phyloP scores from a whole-genome alignment of 768 basidiomycete species.

The Cytidiella melzeri region DNA sequence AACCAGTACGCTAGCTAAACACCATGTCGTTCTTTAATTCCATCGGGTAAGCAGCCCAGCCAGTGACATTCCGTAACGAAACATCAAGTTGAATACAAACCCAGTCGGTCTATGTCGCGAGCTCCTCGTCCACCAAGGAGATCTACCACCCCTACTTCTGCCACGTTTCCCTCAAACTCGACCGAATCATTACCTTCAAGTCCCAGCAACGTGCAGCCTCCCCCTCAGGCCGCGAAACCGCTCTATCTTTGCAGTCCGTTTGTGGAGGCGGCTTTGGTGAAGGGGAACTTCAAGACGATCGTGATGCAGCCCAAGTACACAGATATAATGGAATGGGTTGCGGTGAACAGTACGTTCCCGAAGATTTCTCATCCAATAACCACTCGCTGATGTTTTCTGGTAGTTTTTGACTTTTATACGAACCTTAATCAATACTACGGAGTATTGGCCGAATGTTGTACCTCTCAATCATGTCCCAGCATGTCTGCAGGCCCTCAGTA shows the following conservation, averaged over 20 bases:
- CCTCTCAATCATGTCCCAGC: constrained; percentile 79
- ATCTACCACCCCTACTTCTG: constrained; percentile 69
- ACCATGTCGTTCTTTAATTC: constrained; percentile 81
- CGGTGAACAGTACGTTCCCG: constrained; percentile 72
- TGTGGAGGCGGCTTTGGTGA: constrained; percentile 91
- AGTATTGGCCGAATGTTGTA: constrained; percentile 89
- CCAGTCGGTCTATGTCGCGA: constrained; percentile 71
- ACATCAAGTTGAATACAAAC: neutral
- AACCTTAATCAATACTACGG: constrained; percentile 98
- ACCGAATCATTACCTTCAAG: constrained; percentile 4
- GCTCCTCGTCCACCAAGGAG: constrained; percentile 65
- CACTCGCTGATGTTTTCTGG: neutral
- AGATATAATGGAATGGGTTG: constrained; percentile 96
- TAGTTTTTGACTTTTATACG: constrained; percentile 96
- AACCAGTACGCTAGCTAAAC: too few relatives aligned
- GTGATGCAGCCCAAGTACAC: constrained; percentile 94
- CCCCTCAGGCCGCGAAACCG: constrained; percentile 51
- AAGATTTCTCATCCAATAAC: too few relatives aligned
- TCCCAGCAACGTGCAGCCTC: constrained; percentile 30
- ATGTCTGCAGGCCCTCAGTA: constrained; percentile 89
- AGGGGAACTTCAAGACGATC: constrained; percentile 98
- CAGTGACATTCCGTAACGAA: constrained; percentile 2
- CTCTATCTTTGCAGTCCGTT: constrained; percentile 93
- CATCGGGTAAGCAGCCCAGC: constrained; percentile 48
- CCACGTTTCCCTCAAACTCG: constrained; percentile 16